phyloP scores from a whole-genome alignment of 495 filamentous ascomycete genomes.

The Cudoniella acicularis region DNA sequence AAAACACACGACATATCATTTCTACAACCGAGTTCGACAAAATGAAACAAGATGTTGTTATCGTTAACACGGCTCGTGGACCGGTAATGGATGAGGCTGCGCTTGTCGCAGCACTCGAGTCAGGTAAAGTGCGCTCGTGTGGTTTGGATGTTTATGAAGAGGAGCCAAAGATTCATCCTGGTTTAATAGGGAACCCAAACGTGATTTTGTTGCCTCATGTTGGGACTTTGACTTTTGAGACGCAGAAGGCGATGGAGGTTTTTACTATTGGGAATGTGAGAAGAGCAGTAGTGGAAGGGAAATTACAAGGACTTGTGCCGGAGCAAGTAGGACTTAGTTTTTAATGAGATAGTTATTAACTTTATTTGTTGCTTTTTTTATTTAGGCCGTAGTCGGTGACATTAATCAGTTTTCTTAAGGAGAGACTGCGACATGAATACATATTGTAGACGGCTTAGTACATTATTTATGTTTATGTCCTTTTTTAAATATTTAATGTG shows the following conservation, averaged over 20 bases:
- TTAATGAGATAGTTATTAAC: too few relatives aligned
- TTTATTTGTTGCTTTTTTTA: too few relatives aligned
- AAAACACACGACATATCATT: conserved; percentile 60
- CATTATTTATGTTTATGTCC: too few relatives aligned
- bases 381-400: too few relatives aligned
- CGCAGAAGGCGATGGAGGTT: conserved; percentile 57
- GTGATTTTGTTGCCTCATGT: conserved; percentile 65
- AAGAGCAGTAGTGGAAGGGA: conserved; percentile 45
- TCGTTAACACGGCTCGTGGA: conserved; percentile 69
- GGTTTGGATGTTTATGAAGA: conserved; percentile 70
- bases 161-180: conserved; percentile 62
- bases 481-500: too few relatives aligned
- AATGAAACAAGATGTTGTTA: conserved; percentile 65
- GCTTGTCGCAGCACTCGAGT: conserved; percentile 58
- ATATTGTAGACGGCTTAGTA: too few relatives aligned
- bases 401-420: too few relatives aligned
- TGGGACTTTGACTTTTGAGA: conserved; percentile 65
- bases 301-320: conserved; percentile 39
- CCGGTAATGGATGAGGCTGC: conserved; percentile 68
- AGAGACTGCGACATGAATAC: too few relatives aligned
- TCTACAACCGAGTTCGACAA: conserved; percentile 52
- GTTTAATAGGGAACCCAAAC: conserved; percentile 54
- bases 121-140: conserved; percentile 55
- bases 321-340: too few relatives aligned
- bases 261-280: conserved; percentile 50